phyloP scores from a whole-genome alignment of 305 asterid genomes.

The Caryopteris hybrid region DNA sequence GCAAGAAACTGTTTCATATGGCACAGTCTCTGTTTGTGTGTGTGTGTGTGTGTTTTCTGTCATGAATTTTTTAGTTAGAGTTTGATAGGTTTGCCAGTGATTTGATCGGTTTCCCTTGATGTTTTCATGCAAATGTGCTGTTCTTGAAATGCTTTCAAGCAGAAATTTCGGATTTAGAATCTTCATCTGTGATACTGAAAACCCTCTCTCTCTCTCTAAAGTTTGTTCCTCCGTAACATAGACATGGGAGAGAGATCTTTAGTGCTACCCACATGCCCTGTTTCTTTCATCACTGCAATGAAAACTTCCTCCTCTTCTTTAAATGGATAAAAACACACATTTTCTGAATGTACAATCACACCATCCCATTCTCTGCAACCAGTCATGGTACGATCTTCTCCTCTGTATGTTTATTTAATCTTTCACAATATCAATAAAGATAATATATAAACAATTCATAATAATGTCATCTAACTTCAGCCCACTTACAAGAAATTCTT shows the following conservation, averaged over 20 bases:
- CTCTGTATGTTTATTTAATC: no score
- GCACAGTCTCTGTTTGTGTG: no score
- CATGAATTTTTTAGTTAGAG: background rate
- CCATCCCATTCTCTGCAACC: background rate
- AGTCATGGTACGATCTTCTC: no score
- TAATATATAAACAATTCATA: background rate
- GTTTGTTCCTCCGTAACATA: no score
- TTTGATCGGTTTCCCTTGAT: background rate
- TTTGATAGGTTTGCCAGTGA: background rate
- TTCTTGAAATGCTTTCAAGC: background rate
- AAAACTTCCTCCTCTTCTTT: background rate
- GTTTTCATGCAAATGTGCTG: conserved; percentile 28
- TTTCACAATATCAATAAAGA: background rate
- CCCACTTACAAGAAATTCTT: conserved; percentile 5
- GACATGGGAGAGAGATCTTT: no score
- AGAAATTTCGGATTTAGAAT: background rate
- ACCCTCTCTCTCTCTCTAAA: background rate
- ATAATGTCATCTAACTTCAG: background rate
- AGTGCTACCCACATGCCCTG: background rate
- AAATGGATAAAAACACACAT: conserved; percentile 15
- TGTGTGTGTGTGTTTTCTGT: no score
- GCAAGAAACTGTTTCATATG: no score
- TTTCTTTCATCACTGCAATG: conserved; percentile 16
- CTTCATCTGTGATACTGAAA: background rate
- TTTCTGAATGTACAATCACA: conserved; percentile 8